phyloP scores from a whole-genome alignment of 495 filamentous ascomycete genomes.

The Podospora appendiculata region DNA sequence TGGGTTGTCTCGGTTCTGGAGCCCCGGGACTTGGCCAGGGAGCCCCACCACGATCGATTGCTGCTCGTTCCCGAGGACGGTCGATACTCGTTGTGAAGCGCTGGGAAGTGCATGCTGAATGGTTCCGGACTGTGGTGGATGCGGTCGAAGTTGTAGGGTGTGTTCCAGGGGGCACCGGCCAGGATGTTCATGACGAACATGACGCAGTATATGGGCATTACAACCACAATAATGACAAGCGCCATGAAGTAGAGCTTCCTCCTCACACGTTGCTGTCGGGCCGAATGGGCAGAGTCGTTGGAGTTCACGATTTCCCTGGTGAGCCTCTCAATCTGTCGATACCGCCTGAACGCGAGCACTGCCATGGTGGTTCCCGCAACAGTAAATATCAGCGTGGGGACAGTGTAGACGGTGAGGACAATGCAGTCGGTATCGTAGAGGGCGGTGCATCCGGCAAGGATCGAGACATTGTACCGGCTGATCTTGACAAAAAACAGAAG shows the following conservation, averaged over 20 bases:
- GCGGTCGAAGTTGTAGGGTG: conserved; percentile 36
- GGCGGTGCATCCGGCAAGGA: conserved; percentile 65
- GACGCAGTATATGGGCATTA: conserved; percentile 56
- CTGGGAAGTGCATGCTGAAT: conserved; percentile 43
- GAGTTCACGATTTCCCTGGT: conserved; percentile 53
- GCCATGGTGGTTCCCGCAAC: conserved; percentile 60
- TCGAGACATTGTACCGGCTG: conserved; percentile 63
- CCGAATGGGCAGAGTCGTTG: conserved; percentile 28
- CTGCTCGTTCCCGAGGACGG: conserved; percentile 3
- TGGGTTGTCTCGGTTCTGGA: not conserved
- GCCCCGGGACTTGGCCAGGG: not conserved
- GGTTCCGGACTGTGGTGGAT: conserved; percentile 27
- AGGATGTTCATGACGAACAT: conserved; percentile 51
- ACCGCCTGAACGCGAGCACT: conserved; percentile 59
- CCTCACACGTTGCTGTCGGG: conserved; percentile 54
- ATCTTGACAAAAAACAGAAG: conserved; percentile 63
- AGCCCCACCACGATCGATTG: not conserved
- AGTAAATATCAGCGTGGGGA: conserved; percentile 61
- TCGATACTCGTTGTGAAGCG: conserved; percentile 22
- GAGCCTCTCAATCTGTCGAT: conserved; percentile 55
- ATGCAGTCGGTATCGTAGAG: conserved; percentile 64
- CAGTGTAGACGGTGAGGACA: conserved; percentile 53
- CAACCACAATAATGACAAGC: conserved; percentile 55
- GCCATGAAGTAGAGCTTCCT: conserved; percentile 71
- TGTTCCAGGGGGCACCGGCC: conserved; percentile 38